Percentiles rank a stretch among this genome's conserved stretches.
phyloP scores from a whole-genome alignment of 2,329 filamentous ascomycete genomes.

The Aspergillus aculeatinus region DNA sequence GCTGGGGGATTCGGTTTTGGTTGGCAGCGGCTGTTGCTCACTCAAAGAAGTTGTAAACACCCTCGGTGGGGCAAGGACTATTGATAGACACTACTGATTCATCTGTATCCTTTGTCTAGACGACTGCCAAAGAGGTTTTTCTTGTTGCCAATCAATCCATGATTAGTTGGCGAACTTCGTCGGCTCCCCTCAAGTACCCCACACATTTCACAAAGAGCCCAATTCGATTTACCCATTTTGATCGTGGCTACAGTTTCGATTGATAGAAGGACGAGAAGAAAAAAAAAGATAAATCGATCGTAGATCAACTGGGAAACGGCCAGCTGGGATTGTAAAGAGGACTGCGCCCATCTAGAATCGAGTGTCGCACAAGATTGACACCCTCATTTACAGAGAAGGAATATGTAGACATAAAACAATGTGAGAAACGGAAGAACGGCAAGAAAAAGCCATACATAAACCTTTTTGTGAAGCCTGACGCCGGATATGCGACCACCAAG shows the following conservation, averaged over 20 bases:
- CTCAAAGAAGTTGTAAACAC: no score
- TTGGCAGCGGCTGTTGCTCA: no score
- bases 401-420: neutral
- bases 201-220: no score
- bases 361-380: neutral
- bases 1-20: no score
- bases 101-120: no score
- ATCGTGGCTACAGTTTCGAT: neutral
- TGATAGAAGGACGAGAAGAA: neutral
- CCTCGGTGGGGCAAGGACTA: no score
- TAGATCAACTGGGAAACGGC: neutral
- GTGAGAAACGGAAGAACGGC: neutral
- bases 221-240: no score
- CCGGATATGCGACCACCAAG: conserved; percentile 24
- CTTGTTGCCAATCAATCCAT: no score
- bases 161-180: no score
- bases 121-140: no score
- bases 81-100: no score
- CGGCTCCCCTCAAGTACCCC: no score
- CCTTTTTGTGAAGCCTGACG: conserved; percentile 19
- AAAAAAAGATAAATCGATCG: neutral
- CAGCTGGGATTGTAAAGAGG: neutral
- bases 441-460: conserved; percentile 12
- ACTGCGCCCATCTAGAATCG: neutral
- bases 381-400: conserved; percentile 3